Percentiles rank a stretch among this genome's conserved stretches.
These are phyloP conservation scores for Xylaria polymorpha DNA, from an alignment of 2,329 filamentous ascomycete species.

Conservation along the genomic window DNA sequence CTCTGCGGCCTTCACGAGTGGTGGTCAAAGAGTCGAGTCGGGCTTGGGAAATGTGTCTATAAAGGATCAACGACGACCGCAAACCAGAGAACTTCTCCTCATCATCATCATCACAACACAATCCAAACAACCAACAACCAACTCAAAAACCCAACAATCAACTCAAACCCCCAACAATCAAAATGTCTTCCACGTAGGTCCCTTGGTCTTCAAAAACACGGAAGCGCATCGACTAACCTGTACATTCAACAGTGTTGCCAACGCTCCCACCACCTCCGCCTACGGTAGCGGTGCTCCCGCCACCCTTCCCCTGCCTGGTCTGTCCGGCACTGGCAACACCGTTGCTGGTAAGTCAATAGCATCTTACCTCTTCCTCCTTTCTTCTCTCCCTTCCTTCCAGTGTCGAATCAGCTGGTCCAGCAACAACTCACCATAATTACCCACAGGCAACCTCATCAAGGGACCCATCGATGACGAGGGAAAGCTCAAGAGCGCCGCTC, in stretches of 20 bases:
- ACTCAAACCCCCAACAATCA: constrained; percentile 29
- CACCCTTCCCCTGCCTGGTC: constrained; percentile 47
- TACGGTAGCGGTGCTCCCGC: constrained; percentile 29
- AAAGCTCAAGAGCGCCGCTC: constrained; percentile 66
- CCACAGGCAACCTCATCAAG: constrained; percentile 66
- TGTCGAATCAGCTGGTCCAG: too few relatives aligned
- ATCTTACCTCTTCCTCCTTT: neutral
- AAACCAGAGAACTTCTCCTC: too few relatives aligned
- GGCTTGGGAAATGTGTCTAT: too few relatives aligned
- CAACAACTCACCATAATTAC: too few relatives aligned
- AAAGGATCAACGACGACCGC: too few relatives aligned
- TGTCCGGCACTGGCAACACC: constrained; percentile 48
- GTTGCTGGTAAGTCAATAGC: constrained; percentile 41
- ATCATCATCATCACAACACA: too few relatives aligned
- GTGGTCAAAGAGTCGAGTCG: too few relatives aligned
- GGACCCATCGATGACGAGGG: constrained; percentile 68
- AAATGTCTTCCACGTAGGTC: constrained; percentile 47
- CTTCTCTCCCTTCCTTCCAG: too few relatives aligned
- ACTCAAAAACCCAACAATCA: too few relatives aligned
- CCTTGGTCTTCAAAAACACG: neutral
- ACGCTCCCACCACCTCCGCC: constrained; percentile 37
- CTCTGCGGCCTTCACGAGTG: too few relatives aligned
- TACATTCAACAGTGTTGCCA: constrained; percentile 40
- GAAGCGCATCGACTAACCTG: constrained; percentile 18
- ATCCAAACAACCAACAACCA: too few relatives aligned